Percentiles rank a stretch among this genome's conserved stretches.
phyloP scores from a whole-genome alignment of 257 asterid species.

The Linaria vulgaris region DNA sequence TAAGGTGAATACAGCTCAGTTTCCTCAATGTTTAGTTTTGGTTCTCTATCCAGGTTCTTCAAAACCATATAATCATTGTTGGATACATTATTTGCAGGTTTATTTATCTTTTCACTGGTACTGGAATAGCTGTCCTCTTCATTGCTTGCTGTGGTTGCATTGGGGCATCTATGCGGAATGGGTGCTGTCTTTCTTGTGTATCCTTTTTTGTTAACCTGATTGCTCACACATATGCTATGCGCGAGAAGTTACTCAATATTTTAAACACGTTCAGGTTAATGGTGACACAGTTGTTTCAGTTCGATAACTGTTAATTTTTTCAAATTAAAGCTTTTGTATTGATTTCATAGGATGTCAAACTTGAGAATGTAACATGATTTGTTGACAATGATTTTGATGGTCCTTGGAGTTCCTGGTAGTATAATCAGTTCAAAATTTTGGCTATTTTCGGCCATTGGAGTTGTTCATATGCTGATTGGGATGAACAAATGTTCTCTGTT shows the following conservation, averaged over 20 bases:
- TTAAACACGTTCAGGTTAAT: not conserved
- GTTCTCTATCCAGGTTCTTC: not conserved
- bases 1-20: no score
- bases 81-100: conserved; percentile 61
- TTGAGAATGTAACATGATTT: conserved; percentile 4
- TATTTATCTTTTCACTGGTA: conserved; percentile 77
- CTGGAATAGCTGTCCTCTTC: conserved; percentile 67
- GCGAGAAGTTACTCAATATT: conserved; percentile 12
- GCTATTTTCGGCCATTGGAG: not conserved
- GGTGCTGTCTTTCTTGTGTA: conserved; percentile 96
- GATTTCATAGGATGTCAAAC: not conserved
- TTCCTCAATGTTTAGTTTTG: no score
- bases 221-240: no score
- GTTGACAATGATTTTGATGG: not conserved
- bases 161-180: conserved; percentile 63
- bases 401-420: not conserved
- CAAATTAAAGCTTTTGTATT: not conserved
- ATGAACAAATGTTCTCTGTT: not conserved
- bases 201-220: conserved; percentile 43
- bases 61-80: conserved; percentile 14
- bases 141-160: conserved; percentile 92
- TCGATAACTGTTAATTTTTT: conserved; percentile 2
- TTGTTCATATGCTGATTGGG: not conserved
- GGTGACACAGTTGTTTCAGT: conserved; percentile 5
- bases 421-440: not conserved